Evolutionary conservation across 257 asterid species (phyloP).

Genomic region (Henckelia pumila): DNA sequence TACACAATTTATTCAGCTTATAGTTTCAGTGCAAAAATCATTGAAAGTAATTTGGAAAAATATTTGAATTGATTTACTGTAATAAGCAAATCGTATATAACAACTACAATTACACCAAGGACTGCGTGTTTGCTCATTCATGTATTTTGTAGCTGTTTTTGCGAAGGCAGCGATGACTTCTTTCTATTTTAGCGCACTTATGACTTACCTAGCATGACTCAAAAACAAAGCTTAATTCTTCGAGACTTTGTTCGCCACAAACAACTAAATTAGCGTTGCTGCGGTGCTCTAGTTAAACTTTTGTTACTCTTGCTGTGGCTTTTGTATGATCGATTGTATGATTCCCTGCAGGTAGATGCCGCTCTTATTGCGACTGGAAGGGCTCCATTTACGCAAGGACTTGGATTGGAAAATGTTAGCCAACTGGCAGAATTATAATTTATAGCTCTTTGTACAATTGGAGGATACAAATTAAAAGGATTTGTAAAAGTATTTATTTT

Average conservation of each 20-base stretch:
- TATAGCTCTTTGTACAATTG: constrained; percentile 17
- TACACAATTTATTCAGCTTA: constrained; percentile 17
- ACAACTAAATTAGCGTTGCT: constrained; percentile 13
- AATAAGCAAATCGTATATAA: constrained; percentile 12
- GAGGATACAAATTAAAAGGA: constrained; percentile 17
- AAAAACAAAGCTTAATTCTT: not conserved
- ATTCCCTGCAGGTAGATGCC: constrained; percentile 78
- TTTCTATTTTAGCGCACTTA: not conserved
- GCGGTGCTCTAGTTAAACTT: constrained; percentile 14
- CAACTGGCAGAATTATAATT: constrained; percentile 19
- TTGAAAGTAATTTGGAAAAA: constrained; percentile 20
- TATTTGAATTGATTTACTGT: constrained; percentile 7
- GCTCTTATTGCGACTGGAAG: constrained; percentile 98
- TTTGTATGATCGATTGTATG: constrained; percentile 26
- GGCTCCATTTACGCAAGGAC: constrained; percentile 94
- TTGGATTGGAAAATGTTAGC: constrained; percentile 94
- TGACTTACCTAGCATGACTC: not conserved
- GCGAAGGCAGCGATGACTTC: constrained; percentile 3
- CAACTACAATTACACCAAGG: constrained; percentile 7
- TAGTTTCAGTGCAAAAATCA: constrained; percentile 5
- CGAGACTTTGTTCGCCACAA: not conserved
- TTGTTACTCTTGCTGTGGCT: constrained; percentile 13
- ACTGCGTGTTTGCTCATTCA: constrained; percentile 2
- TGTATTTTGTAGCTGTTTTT: constrained; percentile 21
- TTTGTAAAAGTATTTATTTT: constrained; percentile 21